phyloP scores from a whole-genome alignment of 225 moss, liverwort and hornwort genomes.

The Pleurozium schreberi region DNA sequence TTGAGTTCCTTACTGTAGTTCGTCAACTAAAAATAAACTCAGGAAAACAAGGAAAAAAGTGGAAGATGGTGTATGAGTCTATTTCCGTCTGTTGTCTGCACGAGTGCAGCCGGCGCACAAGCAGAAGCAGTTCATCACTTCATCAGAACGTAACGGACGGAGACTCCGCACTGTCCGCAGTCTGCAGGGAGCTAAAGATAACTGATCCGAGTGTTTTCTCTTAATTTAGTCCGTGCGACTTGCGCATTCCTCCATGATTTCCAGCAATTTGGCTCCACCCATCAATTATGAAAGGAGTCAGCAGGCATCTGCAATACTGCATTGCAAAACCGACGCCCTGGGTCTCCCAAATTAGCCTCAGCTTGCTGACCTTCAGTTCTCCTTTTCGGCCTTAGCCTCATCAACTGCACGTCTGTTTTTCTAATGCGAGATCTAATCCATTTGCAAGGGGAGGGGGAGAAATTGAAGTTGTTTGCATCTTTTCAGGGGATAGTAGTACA shows the following conservation, averaged over 20 bases:
- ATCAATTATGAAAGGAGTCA: not conserved
- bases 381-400: not conserved
- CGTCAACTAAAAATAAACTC: not conserved
- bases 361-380: not conserved
- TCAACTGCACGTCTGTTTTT: not conserved
- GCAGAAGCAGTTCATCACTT: not conserved
- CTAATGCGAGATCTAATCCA: no score
- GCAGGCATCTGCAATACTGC: not conserved
- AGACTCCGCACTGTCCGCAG: no score
- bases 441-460: no score
- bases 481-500: no score
- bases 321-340: not conserved
- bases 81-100: not conserved
- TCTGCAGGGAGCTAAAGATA: not conserved
- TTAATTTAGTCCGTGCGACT: not conserved
- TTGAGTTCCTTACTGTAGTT: not conserved
- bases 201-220: rapidly evolving
- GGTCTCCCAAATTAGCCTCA: not conserved
- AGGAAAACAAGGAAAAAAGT: not conserved
- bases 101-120: not conserved
- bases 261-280: not conserved
- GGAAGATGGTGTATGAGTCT: not conserved
- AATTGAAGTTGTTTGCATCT: no score
- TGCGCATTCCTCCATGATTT: not conserved
- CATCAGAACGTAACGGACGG: not conserved